Evolutionary conservation across 2,329 filamentous ascomycete species (phyloP).

Genomic region (Diplodia intermedia): DNA sequence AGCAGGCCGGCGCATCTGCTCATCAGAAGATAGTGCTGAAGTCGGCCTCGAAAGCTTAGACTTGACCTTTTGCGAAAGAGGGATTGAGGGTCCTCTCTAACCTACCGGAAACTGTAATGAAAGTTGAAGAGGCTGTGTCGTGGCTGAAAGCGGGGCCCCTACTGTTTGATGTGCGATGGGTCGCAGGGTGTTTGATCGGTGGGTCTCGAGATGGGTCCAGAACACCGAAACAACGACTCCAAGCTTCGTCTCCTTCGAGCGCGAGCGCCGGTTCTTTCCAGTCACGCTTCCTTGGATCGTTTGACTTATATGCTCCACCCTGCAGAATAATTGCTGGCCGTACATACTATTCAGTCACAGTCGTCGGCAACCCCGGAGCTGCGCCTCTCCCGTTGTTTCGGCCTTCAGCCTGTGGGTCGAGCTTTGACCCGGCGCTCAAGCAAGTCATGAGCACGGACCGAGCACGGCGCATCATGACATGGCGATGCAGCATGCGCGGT

Average conservation of each 20-base stretch:
- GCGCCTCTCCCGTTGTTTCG: slow-evolving; percentile 5
- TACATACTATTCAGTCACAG: neutral
- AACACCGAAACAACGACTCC: neutral
- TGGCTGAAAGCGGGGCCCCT: neutral
- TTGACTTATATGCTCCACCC: neutral
- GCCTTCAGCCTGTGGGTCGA: neutral
- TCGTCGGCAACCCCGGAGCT: slow-evolving; percentile 5
- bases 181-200: slow-evolving; percentile 1
- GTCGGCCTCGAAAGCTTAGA: neutral
- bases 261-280: neutral
- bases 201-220: neutral
- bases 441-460: neutral
- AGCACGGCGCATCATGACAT: neutral
- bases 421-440: neutral
- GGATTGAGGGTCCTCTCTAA: neutral
- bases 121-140: neutral
- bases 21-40: neutral
- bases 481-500: neutral
- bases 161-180: slow-evolving; percentile 7
- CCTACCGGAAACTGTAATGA: neutral
- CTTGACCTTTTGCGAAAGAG: neutral
- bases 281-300: slow-evolving; percentile 1
- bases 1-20: neutral
- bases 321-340: slow-evolving; percentile 5
- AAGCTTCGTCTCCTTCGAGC: neutral